Evolutionary conservation across 2,329 filamentous ascomycete genomes (phyloP).

Genomic region (Xylariaceae sp.): DNA sequence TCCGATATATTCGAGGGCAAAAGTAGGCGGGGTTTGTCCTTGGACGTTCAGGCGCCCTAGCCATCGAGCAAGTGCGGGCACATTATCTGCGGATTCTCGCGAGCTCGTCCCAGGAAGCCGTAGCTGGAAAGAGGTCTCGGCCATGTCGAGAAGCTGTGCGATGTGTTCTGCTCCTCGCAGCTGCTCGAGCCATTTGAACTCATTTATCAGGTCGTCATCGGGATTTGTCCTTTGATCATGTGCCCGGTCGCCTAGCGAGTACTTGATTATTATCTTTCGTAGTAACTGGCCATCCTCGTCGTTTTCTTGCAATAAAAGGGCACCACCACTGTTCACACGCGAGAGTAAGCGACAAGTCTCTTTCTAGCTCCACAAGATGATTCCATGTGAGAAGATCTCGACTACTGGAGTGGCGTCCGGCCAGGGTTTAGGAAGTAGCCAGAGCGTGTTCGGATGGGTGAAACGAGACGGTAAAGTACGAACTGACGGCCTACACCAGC

Average conservation of each 20-base stretch:
- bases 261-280: slow-evolving; percentile 9
- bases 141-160: slow-evolving; percentile 4
- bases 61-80: no score
- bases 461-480: no score
- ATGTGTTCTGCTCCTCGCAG: slow-evolving; percentile 11
- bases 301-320: no score
- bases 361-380: no score
- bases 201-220: slow-evolving; percentile 8
- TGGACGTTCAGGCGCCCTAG: no score
- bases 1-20: slow-evolving; percentile 10
- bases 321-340: no score
- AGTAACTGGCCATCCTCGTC: neutral
- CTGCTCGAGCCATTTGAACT: slow-evolving; percentile 3
- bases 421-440: no score
- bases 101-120: neutral
- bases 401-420: no score
- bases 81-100: neutral
- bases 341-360: no score
- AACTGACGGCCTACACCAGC: no score
- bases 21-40: slow-evolving; percentile 5
- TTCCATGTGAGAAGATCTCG: no score
- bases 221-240: slow-evolving; percentile 1
- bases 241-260: slow-evolving; percentile 4
- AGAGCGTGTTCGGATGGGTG: no score
- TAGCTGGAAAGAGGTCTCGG: slow-evolving; percentile 3